Evolutionary conservation across 495 filamentous ascomycete genomes (phyloP).

Genomic region (Aspergillus diversus): DNA sequence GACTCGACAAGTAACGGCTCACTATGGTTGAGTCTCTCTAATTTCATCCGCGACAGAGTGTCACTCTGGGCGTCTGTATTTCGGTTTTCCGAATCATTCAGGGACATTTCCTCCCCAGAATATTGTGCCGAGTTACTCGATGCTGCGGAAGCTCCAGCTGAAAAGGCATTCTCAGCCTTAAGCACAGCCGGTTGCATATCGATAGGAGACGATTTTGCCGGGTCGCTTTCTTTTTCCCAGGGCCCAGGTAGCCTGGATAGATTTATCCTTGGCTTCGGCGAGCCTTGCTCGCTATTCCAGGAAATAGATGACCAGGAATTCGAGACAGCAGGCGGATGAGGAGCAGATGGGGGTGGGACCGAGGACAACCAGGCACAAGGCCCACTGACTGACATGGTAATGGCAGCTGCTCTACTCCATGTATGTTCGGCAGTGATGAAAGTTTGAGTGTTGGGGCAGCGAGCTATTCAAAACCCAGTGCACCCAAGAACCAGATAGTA

Average conservation of each 20-base stretch:
- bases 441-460: conserved; percentile 1
- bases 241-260: conserved; percentile 29
- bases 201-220: conserved; percentile 23
- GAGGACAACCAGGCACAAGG: conserved; percentile 49
- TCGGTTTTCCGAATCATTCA: conserved; percentile 13
- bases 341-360: conserved; percentile 40
- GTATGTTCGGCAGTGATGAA: conserved; percentile 8
- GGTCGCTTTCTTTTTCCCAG: conserved; percentile 29
- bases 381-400: conserved; percentile 50
- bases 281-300: conserved; percentile 38
- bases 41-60: conserved; percentile 19
- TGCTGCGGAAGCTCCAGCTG: conserved; percentile 24
- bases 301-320: conserved; percentile 37
- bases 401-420: conserved; percentile 26
- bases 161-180: conserved; percentile 44
- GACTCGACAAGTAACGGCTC: conserved; percentile 25
- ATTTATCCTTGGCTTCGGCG: conserved; percentile 28
- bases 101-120: conserved; percentile 26
- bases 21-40: conserved; percentile 26
- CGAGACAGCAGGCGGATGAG: conserved; percentile 40
- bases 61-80: conserved; percentile 17
- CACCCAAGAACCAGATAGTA: conserved; percentile 9
- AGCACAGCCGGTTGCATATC: conserved; percentile 38
- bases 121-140: conserved; percentile 24
- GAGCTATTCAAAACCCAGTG: not conserved